Base-by-base conservation (phyloP, 305 asterid species). In the Lippia alba region DNA sequence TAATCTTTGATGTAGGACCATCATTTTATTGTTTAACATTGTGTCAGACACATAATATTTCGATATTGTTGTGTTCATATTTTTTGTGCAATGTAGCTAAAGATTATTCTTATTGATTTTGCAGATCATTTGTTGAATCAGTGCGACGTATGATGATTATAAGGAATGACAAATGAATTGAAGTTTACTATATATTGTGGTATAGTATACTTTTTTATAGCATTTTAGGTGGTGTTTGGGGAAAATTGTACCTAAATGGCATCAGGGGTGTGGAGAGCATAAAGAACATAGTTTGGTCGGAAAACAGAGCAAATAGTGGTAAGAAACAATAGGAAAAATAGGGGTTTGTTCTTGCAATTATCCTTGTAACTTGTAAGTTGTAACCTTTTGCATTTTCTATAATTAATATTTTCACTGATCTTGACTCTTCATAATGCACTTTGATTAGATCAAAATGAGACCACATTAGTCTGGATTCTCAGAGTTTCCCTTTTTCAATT, bases 131-230 rank as follows among this genome's bases (percentile, higher is more conserved):
- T 73, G 72, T 80, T 14, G 85, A 77, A 60, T 74, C 85, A 0
- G 93, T 80, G 77, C 84, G 73, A 30, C 80, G 87, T 16, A 72
- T 87, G 72, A 83, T 85, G 84, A 70, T 87, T 74, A 39, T 68
- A 30, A 80, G 81, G 77, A 83, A 74, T 65, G 76, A 45, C 56
- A 44, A 56, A 6, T 80, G 49, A 55, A 67, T 59, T 41, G 33
- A 5, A 24, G n/a, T 6, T 10, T 53, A 46, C 48, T 0, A 14
- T 18, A 20, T 66, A 6, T 44, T 63, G 56, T 24, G 6, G 3
- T n/a, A 18, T 2, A 41, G 1, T 11, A 5, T 62, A 10, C 12
- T 18, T 12, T 19, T 45, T 49, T 20, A 40, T 30, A 24, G 56
- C 41, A 11, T 19, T 67, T 36, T 63, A 8, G 63, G 41, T 17